phyloP scores from a whole-genome alignment of 805 yeast genomes.

The Alloascoidea hylecoeti region DNA sequence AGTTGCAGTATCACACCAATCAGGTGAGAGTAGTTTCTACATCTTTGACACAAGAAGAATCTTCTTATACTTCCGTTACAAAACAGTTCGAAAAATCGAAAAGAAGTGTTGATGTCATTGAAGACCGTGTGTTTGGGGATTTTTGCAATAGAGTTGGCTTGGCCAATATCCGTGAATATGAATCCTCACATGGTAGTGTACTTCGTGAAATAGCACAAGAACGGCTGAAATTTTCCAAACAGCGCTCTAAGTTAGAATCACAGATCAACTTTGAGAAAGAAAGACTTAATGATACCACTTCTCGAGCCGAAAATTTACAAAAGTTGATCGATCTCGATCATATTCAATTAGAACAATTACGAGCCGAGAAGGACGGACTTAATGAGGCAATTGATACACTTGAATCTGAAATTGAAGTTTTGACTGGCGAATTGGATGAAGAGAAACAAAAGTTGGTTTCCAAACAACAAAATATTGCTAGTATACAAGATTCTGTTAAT shows the following conservation, averaged over 20 bases:
- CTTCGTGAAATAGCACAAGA: slow-evolving; percentile 24
- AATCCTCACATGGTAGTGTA: slow-evolving; percentile 40
- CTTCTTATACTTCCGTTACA: background rate
- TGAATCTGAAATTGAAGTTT: slow-evolving; percentile 19
- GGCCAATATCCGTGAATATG: slow-evolving; percentile 49
- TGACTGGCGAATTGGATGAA: slow-evolving; percentile 18
- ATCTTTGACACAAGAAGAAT: background rate
- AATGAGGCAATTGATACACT: slow-evolving; percentile 27
- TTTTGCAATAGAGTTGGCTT: slow-evolving; percentile 48
- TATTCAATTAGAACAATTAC: slow-evolving; percentile 19
- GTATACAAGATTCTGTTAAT: slow-evolving; percentile 5
- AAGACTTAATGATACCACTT: slow-evolving; percentile 34
- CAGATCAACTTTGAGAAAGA: slow-evolving; percentile 54
- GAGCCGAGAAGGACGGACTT: slow-evolving; percentile 20
- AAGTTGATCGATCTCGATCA: slow-evolving; percentile 22
- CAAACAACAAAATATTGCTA: slow-evolving; percentile 2
- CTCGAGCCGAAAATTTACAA: slow-evolving; percentile 25
- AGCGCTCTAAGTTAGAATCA: slow-evolving; percentile 43
- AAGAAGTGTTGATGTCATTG: slow-evolving; percentile 8
- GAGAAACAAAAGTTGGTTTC: slow-evolving; percentile 8
- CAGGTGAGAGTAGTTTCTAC: slow-evolving; percentile 4
- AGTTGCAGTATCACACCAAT: slow-evolving; percentile 8
- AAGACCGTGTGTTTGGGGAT: slow-evolving; percentile 18
- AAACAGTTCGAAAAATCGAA: background rate
- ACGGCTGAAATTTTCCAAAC: slow-evolving; percentile 43